These are phyloP conservation scores for Alternaria hordeiaustralica DNA, from an alignment of 2,329 filamentous ascomycete genomes.

Conservation along the genomic window DNA sequence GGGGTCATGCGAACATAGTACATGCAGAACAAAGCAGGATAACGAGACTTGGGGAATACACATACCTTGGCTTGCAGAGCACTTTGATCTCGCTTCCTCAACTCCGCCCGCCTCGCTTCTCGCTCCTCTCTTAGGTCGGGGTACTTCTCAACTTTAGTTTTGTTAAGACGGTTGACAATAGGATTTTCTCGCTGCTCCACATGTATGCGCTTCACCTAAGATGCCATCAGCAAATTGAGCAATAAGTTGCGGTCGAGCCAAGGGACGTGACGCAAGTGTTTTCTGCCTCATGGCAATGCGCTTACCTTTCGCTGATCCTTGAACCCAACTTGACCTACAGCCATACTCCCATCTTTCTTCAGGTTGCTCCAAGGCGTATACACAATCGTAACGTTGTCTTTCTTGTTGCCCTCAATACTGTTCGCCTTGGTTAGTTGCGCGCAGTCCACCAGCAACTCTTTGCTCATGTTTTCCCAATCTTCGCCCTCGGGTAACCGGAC, in stretches of 20 bases:
- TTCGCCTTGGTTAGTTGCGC: slow-evolving; percentile 99
- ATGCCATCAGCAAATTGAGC: slow-evolving; percentile 1
- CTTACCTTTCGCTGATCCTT: slow-evolving; percentile 77
- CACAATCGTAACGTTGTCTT: slow-evolving; percentile 94
- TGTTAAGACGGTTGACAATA: slow-evolving; percentile 97
- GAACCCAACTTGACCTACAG: slow-evolving; percentile 91
- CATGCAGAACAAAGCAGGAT: neutral
- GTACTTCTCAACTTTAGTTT: slow-evolving; percentile 88
- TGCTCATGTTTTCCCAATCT: slow-evolving; percentile 81
- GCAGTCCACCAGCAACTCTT: slow-evolving; percentile 79
- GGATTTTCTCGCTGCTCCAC: slow-evolving; percentile 83
- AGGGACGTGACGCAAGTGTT: neutral
- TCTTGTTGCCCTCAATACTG: slow-evolving; percentile 99
- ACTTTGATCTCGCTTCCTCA: slow-evolving; percentile 74
- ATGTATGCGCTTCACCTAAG: slow-evolving; percentile 77
- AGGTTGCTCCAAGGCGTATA: slow-evolving; percentile 98
- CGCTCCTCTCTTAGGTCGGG: slow-evolving; percentile 84
- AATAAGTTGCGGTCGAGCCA: neutral
- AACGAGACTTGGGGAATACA: neutral
- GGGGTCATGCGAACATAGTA: neutral
- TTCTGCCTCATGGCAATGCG: neutral
- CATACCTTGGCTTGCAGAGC: slow-evolving; percentile 67
- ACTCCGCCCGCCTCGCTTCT: slow-evolving; percentile 74
- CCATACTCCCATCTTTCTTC: slow-evolving; percentile 95
- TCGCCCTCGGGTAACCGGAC: slow-evolving; percentile 80